A percentile compares a stretch with the other conserved stretches of the same genome.
Conservation (phyloP, 768 basidiomycete species). For the Podaxis pistillaris region DNA sequence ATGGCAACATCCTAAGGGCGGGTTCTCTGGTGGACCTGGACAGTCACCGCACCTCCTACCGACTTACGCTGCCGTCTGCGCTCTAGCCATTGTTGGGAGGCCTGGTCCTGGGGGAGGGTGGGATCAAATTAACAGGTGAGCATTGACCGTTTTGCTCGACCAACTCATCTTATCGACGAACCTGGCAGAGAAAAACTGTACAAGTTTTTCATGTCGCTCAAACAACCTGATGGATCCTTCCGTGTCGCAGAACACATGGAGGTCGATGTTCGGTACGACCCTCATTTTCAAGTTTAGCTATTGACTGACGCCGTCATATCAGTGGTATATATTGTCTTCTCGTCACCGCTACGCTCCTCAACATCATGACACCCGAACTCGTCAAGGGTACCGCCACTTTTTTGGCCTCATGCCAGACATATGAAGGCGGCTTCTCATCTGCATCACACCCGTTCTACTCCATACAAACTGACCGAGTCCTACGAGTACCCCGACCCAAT, state of each 20-base stretch:
- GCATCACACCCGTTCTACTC: conserved; percentile 69
- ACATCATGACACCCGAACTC: conserved; percentile 88
- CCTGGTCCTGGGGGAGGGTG: conserved; percentile 77
- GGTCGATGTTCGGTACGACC: conserved; percentile 83
- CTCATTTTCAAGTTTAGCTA: not conserved
- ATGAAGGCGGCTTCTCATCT: conserved; percentile 93
- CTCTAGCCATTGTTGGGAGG: conserved; percentile 78
- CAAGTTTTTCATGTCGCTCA: conserved; percentile 86
- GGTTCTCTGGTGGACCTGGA: conserved; percentile 89
- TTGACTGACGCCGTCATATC: not conserved
- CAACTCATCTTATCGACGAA: not conserved
- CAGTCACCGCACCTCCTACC: conserved; percentile 87
- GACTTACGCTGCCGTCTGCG: conserved; percentile 84
- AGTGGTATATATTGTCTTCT: conserved; percentile 96
- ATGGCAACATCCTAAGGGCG: conserved; percentile 85
- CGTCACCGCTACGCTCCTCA: conserved; percentile 75
- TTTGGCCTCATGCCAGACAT: conserved; percentile 90
- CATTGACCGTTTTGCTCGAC: not conserved
- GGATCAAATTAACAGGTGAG: conserved; percentile 82
- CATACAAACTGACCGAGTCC: conserved; percentile 26
- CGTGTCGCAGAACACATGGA: conserved; percentile 85
- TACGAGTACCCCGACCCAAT: conserved; percentile 56
- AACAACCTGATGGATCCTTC: conserved; percentile 92
- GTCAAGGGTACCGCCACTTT: conserved; percentile 73
- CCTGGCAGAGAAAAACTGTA: conserved; percentile 69